Evolutionary conservation across 2,329 filamentous ascomycete genomes (phyloP).

Genomic region (Gremmenia infestans): DNA sequence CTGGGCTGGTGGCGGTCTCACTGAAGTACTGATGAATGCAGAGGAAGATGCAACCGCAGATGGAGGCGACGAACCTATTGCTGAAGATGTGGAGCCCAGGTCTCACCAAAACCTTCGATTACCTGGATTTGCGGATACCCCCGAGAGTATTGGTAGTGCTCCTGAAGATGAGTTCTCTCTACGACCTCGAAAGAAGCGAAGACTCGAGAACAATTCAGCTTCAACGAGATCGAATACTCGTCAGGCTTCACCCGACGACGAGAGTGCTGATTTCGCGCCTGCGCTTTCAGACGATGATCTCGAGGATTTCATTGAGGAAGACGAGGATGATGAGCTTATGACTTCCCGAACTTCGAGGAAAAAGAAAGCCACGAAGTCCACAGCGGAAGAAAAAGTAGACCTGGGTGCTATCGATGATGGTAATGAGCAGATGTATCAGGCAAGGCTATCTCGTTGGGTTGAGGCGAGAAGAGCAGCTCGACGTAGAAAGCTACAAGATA

Average conservation of each 20-base stretch:
- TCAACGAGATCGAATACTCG: conserved; percentile 16
- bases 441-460: conserved; percentile 71
- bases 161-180: conserved; percentile 52
- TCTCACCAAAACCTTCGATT: conserved; percentile 70
- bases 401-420: conserved; percentile 69
- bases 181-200: conserved; percentile 53
- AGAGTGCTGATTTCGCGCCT: conserved; percentile 32
- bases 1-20: conserved; percentile 49
- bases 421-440: conserved; percentile 74
- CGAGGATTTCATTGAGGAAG: conserved; percentile 25
- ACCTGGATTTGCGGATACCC: conserved; percentile 62
- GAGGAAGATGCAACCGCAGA: conserved; percentile 59
- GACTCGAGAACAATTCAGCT: conserved; percentile 34
- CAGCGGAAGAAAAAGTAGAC: conserved; percentile 31
- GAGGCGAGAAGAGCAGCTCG: conserved; percentile 57
- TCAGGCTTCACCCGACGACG: conserved; percentile 28
- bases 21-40: conserved; percentile 74
- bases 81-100: conserved; percentile 41
- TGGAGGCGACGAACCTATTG: conserved; percentile 35
- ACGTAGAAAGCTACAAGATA: conserved; percentile 34
- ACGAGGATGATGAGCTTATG: conserved; percentile 36
- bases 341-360: conserved; percentile 38
- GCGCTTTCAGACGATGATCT: conserved; percentile 22
- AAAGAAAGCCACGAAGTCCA: conserved; percentile 15
- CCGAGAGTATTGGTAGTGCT: conserved; percentile 30